phyloP scores from a whole-genome alignment of 352 stramenopile genomes.

The Pythium biforme region DNA sequence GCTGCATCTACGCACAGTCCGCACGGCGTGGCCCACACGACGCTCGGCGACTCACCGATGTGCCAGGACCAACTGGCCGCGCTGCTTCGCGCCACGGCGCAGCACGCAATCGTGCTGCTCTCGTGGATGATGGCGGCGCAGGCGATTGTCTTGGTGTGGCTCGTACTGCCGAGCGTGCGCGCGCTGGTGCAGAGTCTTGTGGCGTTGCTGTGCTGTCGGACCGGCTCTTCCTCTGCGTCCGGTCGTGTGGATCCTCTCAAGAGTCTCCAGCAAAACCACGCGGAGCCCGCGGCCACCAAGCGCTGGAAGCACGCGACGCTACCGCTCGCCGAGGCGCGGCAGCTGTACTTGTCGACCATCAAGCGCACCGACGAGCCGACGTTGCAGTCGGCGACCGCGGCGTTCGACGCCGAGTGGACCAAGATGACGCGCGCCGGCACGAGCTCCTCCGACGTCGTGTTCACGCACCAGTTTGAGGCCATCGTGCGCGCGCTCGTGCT shows the following conservation, averaged over 20 bases:
- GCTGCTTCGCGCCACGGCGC: conserved; percentile 24
- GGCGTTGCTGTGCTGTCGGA: neutral
- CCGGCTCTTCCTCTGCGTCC: too few relatives aligned
- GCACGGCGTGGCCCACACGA: neutral
- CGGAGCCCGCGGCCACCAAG: neutral
- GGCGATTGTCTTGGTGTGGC: conserved; percentile 15
- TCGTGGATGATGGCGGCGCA: conserved; percentile 19
- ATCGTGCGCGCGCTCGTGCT: conserved; percentile 60
- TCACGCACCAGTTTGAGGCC: conserved; percentile 53
- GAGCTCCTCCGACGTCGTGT: conserved; percentile 11
- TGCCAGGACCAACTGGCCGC: conserved; percentile 28
- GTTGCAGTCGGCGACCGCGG: conserved; percentile 10
- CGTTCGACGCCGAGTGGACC: conserved; percentile 32
- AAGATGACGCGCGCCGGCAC: conserved; percentile 18
- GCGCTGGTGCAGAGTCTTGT: neutral
- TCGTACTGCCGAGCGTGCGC: conserved; percentile 22
- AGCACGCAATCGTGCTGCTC: conserved; percentile 17
- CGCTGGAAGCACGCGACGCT: conserved; percentile 18
- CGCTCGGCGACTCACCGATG: conserved; percentile 19
- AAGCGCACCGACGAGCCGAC: conserved; percentile 16
- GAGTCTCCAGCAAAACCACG: conserved; percentile 1
- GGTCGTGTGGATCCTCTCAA: too few relatives aligned
- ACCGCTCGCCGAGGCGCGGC: conserved; percentile 16
- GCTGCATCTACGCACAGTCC: neutral
- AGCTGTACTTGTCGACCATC: conserved; percentile 29